These are phyloP conservation scores for Penicillium roqueforti DNA, from an alignment of 495 filamentous ascomycete species.

Conservation along the genomic window DNA sequence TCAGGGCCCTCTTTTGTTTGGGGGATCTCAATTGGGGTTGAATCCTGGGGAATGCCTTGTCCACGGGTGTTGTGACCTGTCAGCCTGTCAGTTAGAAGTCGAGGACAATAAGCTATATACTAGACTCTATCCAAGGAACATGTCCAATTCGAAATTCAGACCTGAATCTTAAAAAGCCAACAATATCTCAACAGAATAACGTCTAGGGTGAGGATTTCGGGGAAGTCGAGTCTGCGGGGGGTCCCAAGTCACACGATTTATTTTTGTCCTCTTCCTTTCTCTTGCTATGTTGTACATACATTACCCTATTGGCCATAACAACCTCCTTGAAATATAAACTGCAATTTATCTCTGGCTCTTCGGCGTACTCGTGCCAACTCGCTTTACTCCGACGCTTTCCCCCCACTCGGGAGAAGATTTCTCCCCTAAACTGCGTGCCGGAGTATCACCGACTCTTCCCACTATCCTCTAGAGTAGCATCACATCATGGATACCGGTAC, in stretches of 20 bases:
- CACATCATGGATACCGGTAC: conserved; percentile 27
- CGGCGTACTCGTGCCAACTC: neutral
- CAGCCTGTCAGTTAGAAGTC: neutral
- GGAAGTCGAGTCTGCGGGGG: conserved; percentile 7
- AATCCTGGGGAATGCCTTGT: neutral
- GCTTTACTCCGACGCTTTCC: neutral
- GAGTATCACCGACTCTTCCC: conserved; percentile 30
- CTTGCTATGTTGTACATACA: no score
- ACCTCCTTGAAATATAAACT: neutral
- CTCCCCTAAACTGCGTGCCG: conserved; percentile 23
- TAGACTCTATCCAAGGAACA: no score
- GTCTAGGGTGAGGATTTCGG: neutral
- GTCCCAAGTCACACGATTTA: neutral
- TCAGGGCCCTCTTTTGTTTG: neutral
- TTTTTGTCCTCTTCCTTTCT: neutral
- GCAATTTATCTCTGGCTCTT: neutral
- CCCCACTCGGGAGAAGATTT: conserved; percentile 14
- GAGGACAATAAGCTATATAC: neutral
- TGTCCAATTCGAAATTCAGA: no score
- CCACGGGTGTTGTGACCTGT: neutral
- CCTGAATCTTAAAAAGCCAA: neutral
- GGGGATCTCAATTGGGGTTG: neutral
- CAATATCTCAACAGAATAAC: neutral
- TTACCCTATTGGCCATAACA: neutral
- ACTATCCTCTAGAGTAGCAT: conserved; percentile 30